Evolutionary conservation across 805 yeast genomes (phyloP), one percentile per base, ranked within the genome.

Genomic region (Yamadazyma olivae): DNA sequence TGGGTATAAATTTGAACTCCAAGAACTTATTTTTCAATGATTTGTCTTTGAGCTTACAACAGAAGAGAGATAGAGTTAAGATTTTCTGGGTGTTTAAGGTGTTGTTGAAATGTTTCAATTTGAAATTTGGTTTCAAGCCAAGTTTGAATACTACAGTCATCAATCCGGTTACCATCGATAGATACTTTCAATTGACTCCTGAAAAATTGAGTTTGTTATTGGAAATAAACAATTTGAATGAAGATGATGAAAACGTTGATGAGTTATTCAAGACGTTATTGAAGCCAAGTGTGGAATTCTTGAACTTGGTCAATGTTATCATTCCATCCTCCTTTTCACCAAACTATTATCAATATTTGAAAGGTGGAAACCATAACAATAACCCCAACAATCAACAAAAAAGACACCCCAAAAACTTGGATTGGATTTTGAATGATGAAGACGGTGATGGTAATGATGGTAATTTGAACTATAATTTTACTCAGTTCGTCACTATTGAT

Each of bases 391-490:
- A 50, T 12, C 30, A 27, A 5, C 43, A 46, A 4, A 45, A 49
- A 29, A 40, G 40, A 12, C 53, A 54, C 27, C 53, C 54, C 13
- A 49, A 49, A 25, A 54, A 46, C 25, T 51, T 67, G 19, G 72
- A 67, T 40, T 65, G 71, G 70, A 65, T 67, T 17, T 51, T 67
- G 30, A 66, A 66, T 39, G 71, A 68, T 40, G 71, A 67, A 42
- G 74, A 66, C 42, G 74, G 74, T 16, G 74, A 67, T 42, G 72
- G 74, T 5, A 67, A 66, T 40, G 74, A 67, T 45, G 74, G 74
- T 3, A 67, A 68, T 37, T 57, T 68, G 43, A 68, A 68, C 38
- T 67, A 68, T 49, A 67, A 68, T 40, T 67, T 61, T 41, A 59
- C 58, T 33, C 74, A 68, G 38, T 68, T 68, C 38, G 50, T 61